phyloP scores from a whole-genome alignment of 768 basidiomycete genomes.

The Boletus vermiculosoides region DNA sequence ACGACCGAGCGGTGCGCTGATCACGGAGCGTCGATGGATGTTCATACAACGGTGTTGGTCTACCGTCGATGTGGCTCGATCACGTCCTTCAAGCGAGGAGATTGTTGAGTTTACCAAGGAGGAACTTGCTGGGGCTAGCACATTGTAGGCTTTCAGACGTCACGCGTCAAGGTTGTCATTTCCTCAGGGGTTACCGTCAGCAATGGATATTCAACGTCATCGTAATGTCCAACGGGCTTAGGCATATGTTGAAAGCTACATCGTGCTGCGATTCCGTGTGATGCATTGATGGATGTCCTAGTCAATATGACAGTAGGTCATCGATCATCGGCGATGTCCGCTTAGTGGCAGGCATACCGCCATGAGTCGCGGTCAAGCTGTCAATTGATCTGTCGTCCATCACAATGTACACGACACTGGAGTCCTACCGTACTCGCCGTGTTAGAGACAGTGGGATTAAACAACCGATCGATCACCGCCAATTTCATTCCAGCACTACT shows the following conservation, averaged over 20 bases:
- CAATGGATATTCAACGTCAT: background rate
- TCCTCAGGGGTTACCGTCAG: background rate
- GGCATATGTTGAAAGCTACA: background rate
- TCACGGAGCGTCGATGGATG: constrained; percentile 8
- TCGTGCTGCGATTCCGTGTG: background rate
- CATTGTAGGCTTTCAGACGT: too few relatives aligned
- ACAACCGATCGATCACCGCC: background rate
- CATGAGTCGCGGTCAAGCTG: background rate
- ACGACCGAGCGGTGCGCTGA: background rate
- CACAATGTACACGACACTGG: background rate
- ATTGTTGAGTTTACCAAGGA: constrained; percentile 16
- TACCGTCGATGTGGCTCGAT: constrained; percentile 22
- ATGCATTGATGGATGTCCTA: background rate
- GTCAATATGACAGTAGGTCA: background rate
- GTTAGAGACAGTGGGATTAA: background rate
- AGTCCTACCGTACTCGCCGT: background rate
- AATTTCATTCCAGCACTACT: background rate
- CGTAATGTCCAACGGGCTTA: background rate
- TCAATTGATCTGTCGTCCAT: too few relatives aligned
- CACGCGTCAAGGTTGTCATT: background rate
- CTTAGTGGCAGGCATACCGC: too few relatives aligned
- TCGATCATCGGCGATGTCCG: too few relatives aligned
- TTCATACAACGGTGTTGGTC: constrained; percentile 19
- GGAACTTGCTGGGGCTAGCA: too few relatives aligned
- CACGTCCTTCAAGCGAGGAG: constrained; percentile 31